Conservation (phyloP, 2,329 filamentous ascomycete species). For the Cytospora mali region DNA sequence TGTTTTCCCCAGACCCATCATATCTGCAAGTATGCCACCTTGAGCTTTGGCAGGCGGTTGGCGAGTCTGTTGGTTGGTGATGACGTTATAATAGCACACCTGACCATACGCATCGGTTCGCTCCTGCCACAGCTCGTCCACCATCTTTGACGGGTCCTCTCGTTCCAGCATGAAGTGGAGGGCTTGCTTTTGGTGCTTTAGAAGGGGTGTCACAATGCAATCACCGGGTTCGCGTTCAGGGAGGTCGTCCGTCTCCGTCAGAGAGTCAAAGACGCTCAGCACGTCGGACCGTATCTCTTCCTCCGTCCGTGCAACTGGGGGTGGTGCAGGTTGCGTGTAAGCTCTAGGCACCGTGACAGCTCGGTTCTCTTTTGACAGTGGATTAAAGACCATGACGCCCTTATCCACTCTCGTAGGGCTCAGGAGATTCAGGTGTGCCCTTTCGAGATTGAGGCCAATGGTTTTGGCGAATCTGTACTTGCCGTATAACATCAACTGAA, state of each 20-base stretch:
- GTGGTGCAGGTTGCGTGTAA: constrained; percentile 39
- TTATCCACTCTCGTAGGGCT: constrained; percentile 67
- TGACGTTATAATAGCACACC: constrained; percentile 76
- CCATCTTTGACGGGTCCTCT: constrained; percentile 65
- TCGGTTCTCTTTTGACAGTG: constrained; percentile 61
- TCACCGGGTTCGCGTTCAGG: constrained; percentile 69
- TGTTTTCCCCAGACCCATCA: constrained; percentile 89
- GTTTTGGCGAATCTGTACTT: constrained; percentile 64
- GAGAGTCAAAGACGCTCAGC: constrained; percentile 82
- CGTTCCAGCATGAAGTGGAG: constrained; percentile 82
- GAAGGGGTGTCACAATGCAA: constrained; percentile 66
- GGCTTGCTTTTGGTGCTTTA: constrained; percentile 88
- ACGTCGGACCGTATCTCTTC: constrained; percentile 89
- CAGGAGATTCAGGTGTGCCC: constrained; percentile 67
- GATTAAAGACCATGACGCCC: constrained; percentile 75
- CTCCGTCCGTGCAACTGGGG: constrained; percentile 60
- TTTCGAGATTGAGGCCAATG: constrained; percentile 70
- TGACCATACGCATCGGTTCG: constrained; percentile 53
- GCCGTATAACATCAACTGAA: constrained; percentile 80
- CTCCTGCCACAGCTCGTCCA: constrained; percentile 77
- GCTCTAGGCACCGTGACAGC: constrained; percentile 3
- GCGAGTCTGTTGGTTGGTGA: constrained; percentile 70
- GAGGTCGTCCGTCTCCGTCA: constrained; percentile 74
- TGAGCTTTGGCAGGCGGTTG: constrained; percentile 66
- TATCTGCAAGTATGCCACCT: constrained; percentile 78